Evolutionary conservation across 2,329 filamentous ascomycete species (phyloP), one percentile per base, ranked within the genome.

Genomic region (Verticillium klebahnii): DNA sequence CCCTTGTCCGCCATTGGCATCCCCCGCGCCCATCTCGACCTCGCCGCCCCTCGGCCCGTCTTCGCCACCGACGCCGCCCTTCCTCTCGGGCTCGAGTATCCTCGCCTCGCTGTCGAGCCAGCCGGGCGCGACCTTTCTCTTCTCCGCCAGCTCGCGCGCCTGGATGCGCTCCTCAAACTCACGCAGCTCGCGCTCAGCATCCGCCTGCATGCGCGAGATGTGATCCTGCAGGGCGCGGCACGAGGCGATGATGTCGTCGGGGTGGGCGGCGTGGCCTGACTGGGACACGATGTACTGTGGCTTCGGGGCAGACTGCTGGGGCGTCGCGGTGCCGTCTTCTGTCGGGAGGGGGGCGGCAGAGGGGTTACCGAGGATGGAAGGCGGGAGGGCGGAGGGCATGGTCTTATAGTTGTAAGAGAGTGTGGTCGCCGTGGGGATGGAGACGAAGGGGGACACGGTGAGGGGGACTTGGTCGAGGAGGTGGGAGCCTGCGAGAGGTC

Each of bases 321-420:
- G 54, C 1, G 54, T 32, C 25, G 54, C 12, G 54, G 54, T 32
- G n/a, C 76, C 65, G 70, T 76, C 66, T 64, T 68, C 64, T 64
- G 72, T 64, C 64, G 73, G 62, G 67, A 70, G 62, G 71, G 76
- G 67, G 19, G 74, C 69, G 67, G 79, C 73, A 62, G 69, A 74
- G 54, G 75, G 74, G 62, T 84, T 78, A 62, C 83, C 82, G 8
- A 87, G 84, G 37, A 86, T 82, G 1, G 91, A 90, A 1, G 87
- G 87, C 0, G 95, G 94, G 0, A 98, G 85, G 2, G 92, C 90
- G 1, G 92, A 94, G 0, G 94, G 92, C 72, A 98, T 89, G 12
- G 88, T 85, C 73, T 93, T 94, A 84, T 97, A 98, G 68, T 92
- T 96, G 80, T 98, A 98, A 29, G 95, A 94, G 8, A 99, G 86